A percentile compares a stretch with the other conserved stretches of the same genome.
These are phyloP conservation scores for Coemansia sp. DNA, from an alignment of 192 early-diverging fungal genomes.

Conservation along the genomic window DNA sequence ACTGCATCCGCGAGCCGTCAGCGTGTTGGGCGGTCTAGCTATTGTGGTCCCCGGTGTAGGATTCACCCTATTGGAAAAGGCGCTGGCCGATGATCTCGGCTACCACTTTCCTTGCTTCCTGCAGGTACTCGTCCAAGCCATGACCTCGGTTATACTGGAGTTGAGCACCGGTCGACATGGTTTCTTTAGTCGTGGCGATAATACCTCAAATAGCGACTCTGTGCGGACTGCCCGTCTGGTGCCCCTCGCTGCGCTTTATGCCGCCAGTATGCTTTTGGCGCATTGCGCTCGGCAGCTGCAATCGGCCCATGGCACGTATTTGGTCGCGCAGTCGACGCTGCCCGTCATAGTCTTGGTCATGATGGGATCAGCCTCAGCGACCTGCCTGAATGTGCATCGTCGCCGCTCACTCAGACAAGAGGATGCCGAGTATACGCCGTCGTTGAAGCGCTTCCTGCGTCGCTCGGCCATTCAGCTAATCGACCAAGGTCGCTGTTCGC, in stretches of 20 bases:
- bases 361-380: neutral
- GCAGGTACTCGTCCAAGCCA: conserved; percentile 20
- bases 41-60: conserved; percentile 7
- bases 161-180: conserved; percentile 9
- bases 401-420: neutral
- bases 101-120: conserved; percentile 25
- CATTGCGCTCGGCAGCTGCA: conserved; percentile 12
- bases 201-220: neutral
- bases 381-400: neutral
- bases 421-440: neutral
- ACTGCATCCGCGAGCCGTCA: conserved; percentile 14
- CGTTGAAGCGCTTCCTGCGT: neutral
- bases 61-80: conserved; percentile 20
- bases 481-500: neutral
- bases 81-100: conserved; percentile 17
- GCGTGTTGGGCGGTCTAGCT: conserved; percentile 12
- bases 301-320: conserved; percentile 30
- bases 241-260: conserved; percentile 29
- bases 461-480: neutral
- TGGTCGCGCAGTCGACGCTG: conserved; percentile 18
- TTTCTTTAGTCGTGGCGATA: conserved; percentile 11
- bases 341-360: conserved; percentile 18
- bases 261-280: conserved; percentile 1
- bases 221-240: conserved; percentile 18
- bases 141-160: conserved; percentile 16